phyloP scores from a whole-genome alignment of 352 stramenopile genomes.

The Globisporangium acanthophoron region DNA sequence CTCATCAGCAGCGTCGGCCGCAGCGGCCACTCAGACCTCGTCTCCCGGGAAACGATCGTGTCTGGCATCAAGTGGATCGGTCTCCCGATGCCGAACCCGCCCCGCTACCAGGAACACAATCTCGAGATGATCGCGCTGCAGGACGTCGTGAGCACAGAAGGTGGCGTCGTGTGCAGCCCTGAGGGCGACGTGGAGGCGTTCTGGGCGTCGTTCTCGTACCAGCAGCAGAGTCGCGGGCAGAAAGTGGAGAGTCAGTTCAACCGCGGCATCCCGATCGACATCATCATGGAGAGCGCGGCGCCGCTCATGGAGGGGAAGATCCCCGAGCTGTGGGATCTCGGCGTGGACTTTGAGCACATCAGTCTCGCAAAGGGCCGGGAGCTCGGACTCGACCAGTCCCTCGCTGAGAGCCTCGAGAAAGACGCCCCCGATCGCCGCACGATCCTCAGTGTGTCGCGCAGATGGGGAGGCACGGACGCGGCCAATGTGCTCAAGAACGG shows the following conservation, averaged over 20 bases:
- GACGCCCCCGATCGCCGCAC: constrained; percentile 63
- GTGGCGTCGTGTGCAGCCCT: constrained; percentile 69
- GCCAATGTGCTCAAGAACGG: constrained; percentile 69
- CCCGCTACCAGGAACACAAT: constrained; percentile 85
- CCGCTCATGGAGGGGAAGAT: constrained; percentile 63
- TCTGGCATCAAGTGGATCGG: constrained; percentile 84
- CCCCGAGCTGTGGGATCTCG: constrained; percentile 75
- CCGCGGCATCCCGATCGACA: constrained; percentile 79
- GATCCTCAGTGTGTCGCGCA: constrained; percentile 73
- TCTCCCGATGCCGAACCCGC: constrained; percentile 74
- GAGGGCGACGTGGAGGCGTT: constrained; percentile 75
- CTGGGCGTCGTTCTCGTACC: constrained; percentile 86
- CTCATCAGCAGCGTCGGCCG: constrained; percentile 79
- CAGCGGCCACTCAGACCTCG: constrained; percentile 74
- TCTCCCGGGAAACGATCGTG: constrained; percentile 83
- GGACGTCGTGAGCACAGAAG: constrained; percentile 77
- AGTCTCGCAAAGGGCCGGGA: constrained; percentile 86
- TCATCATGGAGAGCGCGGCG: constrained; percentile 85
- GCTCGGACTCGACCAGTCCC: constrained; percentile 74
- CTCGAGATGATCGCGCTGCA: constrained; percentile 84
- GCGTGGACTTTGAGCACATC: constrained; percentile 84
- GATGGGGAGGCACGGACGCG: constrained; percentile 72
- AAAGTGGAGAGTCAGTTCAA: constrained; percentile 87
- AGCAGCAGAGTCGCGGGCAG: constrained; percentile 62
- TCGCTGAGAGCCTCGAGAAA: constrained; percentile 72